These are phyloP conservation scores for Royoungia palumana DNA, from an alignment of 768 basidiomycete genomes.

Conservation along the genomic window DNA sequence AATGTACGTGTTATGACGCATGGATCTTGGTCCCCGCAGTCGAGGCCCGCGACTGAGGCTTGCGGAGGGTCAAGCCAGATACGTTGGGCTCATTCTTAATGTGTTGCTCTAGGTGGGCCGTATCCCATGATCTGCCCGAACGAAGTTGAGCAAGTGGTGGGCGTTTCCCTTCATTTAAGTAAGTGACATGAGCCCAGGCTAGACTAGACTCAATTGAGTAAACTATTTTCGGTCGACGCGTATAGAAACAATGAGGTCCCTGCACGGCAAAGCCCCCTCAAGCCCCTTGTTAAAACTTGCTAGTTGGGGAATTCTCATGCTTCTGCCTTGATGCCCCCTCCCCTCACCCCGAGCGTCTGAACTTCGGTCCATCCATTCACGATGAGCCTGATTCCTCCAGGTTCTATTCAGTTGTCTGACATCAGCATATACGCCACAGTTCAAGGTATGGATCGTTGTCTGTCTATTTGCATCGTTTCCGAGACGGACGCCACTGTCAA, in stretches of 20 bases:
- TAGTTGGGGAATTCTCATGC: neutral
- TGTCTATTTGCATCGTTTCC: neutral
- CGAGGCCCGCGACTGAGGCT: too few relatives aligned
- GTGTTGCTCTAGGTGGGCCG: neutral
- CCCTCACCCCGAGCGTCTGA: conserved; percentile 1
- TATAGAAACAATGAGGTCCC: conserved; percentile 5
- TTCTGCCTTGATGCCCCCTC: neutral
- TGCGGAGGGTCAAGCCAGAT: too few relatives aligned
- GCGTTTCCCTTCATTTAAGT: neutral
- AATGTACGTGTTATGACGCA: neutral
- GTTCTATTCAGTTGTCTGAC: neutral
- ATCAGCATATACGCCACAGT: conserved; percentile 17
- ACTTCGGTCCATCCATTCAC: neutral
- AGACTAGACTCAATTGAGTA: conserved; percentile 8
- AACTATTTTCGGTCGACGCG: conserved; percentile 6
- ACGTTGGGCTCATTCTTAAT: too few relatives aligned
- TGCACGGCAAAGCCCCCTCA: conserved; percentile 1
- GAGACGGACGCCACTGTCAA: conserved; percentile 5
- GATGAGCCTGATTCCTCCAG: conserved; percentile 25
- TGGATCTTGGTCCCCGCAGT: neutral
- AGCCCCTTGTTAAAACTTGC: conserved; percentile 14
- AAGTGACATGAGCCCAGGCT: neutral
- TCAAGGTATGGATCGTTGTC: conserved; percentile 19
- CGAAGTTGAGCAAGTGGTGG: too few relatives aligned
- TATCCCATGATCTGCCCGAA: too few relatives aligned